Conservation (phyloP, 2,329 filamentous ascomycete genomes). For the Herpotrichia juniperi region DNA sequence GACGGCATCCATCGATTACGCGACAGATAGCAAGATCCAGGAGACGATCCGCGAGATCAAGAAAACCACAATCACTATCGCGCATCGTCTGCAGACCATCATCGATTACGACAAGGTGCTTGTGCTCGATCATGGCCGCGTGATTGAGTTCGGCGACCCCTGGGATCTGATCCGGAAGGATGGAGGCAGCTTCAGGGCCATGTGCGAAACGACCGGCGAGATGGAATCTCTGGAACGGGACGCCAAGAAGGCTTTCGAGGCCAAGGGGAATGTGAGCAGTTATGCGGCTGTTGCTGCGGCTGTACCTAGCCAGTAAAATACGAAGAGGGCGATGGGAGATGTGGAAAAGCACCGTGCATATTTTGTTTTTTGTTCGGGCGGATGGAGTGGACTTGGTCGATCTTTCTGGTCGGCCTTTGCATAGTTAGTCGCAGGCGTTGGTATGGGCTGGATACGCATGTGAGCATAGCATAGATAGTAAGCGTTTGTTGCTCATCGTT, state of each 20-base stretch:
- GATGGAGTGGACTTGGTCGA: too few species aligned
- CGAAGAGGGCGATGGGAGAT: too few species aligned
- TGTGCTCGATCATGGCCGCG: constrained; percentile 85
- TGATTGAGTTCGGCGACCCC: constrained; percentile 91
- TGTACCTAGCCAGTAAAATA: too few species aligned
- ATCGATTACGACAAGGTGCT: constrained; percentile 98
- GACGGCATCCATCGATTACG: constrained; percentile 96
- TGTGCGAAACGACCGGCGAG: constrained; percentile 71
- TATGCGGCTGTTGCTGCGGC: too few species aligned
- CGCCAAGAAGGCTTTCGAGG: constrained; percentile 57
- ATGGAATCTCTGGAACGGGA: constrained; percentile 62
- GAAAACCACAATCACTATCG: constrained; percentile 94
- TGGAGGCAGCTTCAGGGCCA: constrained; percentile 68
- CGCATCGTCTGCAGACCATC: constrained; percentile 93
- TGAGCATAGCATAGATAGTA: too few species aligned
- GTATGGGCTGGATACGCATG: too few species aligned
- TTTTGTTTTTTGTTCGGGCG: too few species aligned
- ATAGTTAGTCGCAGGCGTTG: too few species aligned
- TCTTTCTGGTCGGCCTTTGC: too few species aligned
- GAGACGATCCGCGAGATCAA: constrained; percentile 92
- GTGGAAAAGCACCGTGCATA: too few species aligned
- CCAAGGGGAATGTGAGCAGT: constrained; percentile 7
- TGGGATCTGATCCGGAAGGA: constrained; percentile 71
- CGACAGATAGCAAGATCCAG: constrained; percentile 94
- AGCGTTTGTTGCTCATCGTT: too few species aligned